Evolutionary conservation across 257 asterid genomes (phyloP).

Genomic region (Salvia hispanica): DNA sequence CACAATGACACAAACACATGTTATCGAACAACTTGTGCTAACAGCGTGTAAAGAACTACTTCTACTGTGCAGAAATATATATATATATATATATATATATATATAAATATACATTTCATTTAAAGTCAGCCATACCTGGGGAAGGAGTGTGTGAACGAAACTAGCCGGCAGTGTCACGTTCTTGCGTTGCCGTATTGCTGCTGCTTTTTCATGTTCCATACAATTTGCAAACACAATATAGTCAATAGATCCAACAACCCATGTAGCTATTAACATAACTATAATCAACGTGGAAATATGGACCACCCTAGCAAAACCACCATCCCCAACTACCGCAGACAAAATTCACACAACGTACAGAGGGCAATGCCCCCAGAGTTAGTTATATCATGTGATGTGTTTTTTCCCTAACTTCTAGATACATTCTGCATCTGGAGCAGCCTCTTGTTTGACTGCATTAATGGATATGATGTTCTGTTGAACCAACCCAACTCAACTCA

Average conservation of each 20-base stretch:
- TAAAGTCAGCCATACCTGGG: slow-evolving; percentile 31
- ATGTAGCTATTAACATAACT: slow-evolving; percentile 33
- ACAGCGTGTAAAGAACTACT: background rate
- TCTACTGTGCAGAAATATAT: background rate
- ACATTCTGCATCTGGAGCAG: slow-evolving; percentile 26
- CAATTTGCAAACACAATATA: slow-evolving; percentile 30
- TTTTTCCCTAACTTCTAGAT: slow-evolving; percentile 33
- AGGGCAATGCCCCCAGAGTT: slow-evolving; percentile 31
- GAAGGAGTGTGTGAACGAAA: slow-evolving; percentile 32
- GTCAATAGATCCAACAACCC: slow-evolving; percentile 53
- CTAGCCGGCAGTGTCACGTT: slow-evolving; percentile 22
- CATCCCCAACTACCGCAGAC: slow-evolving; percentile 30
- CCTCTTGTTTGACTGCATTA: slow-evolving; percentile 19
- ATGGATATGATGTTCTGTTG: slow-evolving; percentile 5
- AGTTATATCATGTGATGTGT: slow-evolving; percentile 45
- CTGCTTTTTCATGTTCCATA: slow-evolving; percentile 39
- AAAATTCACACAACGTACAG: slow-evolving; percentile 30
- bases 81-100: background rate
- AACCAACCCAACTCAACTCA: slow-evolving; percentile 5
- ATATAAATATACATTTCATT: no score
- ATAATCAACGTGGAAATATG: slow-evolving; percentile 31
- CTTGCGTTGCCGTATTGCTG: slow-evolving; percentile 38
- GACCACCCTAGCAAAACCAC: slow-evolving; percentile 32
- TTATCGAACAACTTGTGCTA: background rate
- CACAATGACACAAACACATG: no score